These are phyloP conservation scores for Populus euphratica DNA, from an alignment of 345 rosid genomes.

Conservation along the genomic window DNA sequence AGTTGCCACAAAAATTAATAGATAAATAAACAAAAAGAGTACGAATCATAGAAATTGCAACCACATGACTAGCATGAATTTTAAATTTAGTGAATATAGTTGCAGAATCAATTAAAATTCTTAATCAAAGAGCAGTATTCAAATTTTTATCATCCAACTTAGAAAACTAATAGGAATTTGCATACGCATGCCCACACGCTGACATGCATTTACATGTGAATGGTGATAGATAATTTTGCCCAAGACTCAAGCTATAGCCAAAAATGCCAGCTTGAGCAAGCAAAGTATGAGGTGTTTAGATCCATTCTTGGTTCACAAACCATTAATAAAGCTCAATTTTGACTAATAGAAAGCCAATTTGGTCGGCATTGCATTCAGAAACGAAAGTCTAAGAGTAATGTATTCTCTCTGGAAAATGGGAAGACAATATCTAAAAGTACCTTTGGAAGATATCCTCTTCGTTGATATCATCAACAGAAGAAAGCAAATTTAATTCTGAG, in stretches of 20 bases:
- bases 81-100: background rate
- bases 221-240: background rate
- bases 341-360: slow-evolving; percentile 11
- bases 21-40: background rate
- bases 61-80: background rate
- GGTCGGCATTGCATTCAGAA: background rate
- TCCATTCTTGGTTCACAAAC: background rate
- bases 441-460: slow-evolving; percentile 77
- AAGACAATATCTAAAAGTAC: slow-evolving; percentile 32
- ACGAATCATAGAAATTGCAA: background rate
- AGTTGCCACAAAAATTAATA: background rate
- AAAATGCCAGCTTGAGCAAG: background rate
- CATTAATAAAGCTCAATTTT: background rate
- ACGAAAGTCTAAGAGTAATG: background rate
- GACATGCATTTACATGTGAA: background rate
- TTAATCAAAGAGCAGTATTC: background rate
- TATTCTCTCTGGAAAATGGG: background rate
- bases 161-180: background rate
- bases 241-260: background rate
- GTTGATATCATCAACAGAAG: slow-evolving; percentile 43
- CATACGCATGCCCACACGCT: background rate
- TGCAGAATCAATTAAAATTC: background rate
- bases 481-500: slow-evolving; percentile 63
- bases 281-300: background rate
- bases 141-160: background rate